Conservation (phyloP, 2,329 filamentous ascomycete genomes). For the Metarhizium sp. region DNA sequence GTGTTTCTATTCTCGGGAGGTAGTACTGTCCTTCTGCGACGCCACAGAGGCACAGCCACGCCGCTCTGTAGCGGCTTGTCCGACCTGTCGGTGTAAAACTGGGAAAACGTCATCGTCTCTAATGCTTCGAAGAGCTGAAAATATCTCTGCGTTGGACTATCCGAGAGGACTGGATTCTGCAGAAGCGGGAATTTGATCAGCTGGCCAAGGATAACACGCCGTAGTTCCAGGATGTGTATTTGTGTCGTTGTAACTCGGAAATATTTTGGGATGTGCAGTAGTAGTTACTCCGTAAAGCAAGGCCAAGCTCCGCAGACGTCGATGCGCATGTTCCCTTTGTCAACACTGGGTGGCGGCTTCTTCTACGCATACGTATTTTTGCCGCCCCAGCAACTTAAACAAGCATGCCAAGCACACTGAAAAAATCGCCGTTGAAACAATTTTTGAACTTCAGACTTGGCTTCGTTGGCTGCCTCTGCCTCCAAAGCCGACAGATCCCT, state of each 20-base stretch:
- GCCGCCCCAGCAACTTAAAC: background rate
- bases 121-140: background rate
- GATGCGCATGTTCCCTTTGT: too few relatives aligned
- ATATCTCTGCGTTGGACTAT: background rate
- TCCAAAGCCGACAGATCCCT: background rate
- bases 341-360: background rate
- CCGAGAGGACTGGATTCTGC: background rate
- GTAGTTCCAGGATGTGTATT: too few relatives aligned
- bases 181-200: background rate
- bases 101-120: background rate
- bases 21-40: background rate
- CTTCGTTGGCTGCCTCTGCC: background rate
- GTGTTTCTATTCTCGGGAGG: background rate
- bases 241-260: background rate
- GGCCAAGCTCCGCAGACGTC: too few relatives aligned
- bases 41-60: conserved; percentile 3
- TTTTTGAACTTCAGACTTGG: background rate
- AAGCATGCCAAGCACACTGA: background rate
- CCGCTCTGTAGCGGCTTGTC: background rate
- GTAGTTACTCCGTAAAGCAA: too few relatives aligned
- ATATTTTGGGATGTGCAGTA: background rate
- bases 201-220: background rate
- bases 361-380: background rate
- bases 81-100: background rate
- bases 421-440: background rate